Base-by-base conservation (phyloP, 768 basidiomycete genomes). In the Serendipita sp. region DNA sequence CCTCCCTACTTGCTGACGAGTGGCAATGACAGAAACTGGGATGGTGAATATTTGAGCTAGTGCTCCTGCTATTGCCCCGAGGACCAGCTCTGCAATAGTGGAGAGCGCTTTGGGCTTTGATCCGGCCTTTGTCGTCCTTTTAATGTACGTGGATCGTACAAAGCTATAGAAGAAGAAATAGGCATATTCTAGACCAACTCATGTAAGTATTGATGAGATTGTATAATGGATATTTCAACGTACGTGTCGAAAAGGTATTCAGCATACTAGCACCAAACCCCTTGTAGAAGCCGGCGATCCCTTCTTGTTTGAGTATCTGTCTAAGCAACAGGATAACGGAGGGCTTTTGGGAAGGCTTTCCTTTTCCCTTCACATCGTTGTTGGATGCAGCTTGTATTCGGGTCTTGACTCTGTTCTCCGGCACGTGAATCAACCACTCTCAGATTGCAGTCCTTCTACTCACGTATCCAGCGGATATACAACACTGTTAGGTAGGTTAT, bases 121-220 rank as follows among this genome's bases (percentile, higher is more conserved):
- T 3, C 87, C 85, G 1, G 81, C 70, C 18, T 79, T 75, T 10
- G 80, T 75, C 56, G 91, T 75, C 16, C 89, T 82, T 70, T 83
- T 85, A 69, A 88, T 82, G 75, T 93, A 93, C 3, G 88, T 80
- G 23, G 80, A 83, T 68, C 96, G 83, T 30, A 98, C 88, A 74
- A 92, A 79, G 23, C 93, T 89, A 74, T 98, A 97, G 78, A 96
- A 98, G 81, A 95, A 98, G 80, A 99, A 99, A 77, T 99, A 99
- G 30, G 96, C 95, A 72, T 94, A 97, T 83, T 96, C 94, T 96
- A 44, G 38, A 56, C 10, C n/a, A 46, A 38, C 38, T 46, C n/a
- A n/a, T 35, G 64, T 15, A 63, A 44, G 63, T n/a, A 60, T 65
- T 41, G 5, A 41, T 5, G 13, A 5, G 13, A 41, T 41, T 7